phyloP scores from a whole-genome alignment of 805 yeast species.

The Wickerhamiella dianesei region DNA sequence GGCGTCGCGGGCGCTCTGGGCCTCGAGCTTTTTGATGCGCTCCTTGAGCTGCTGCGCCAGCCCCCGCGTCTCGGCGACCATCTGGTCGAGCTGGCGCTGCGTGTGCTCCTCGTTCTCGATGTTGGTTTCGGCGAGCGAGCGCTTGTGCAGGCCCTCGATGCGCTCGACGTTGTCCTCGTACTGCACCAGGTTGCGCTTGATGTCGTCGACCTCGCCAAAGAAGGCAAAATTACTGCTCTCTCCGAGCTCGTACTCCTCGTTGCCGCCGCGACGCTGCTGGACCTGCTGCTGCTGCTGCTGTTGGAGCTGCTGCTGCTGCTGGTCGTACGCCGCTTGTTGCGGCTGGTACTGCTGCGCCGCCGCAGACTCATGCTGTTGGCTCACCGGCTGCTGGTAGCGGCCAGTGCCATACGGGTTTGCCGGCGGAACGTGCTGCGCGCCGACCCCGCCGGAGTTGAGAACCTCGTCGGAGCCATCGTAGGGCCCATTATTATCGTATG shows the following conservation, averaged over 20 bases:
- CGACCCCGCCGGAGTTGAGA: background rate
- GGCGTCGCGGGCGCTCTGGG: conserved; percentile 37
- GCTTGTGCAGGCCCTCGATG: conserved; percentile 56
- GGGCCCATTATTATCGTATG: background rate
- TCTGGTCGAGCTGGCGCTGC: conserved; percentile 62
- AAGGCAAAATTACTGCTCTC: conserved; percentile 39
- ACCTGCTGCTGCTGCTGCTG: conserved; percentile 5
- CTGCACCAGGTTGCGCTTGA: conserved; percentile 56
- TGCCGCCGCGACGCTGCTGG: conserved; percentile 3
- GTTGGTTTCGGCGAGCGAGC: conserved; percentile 58
- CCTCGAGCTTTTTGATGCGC: conserved; percentile 65
- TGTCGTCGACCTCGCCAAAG: conserved; percentile 53
- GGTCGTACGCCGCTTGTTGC: background rate
- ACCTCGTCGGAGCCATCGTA: background rate
- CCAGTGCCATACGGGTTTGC: background rate
- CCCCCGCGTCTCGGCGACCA: conserved; percentile 64
- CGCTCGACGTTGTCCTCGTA: conserved; percentile 57
- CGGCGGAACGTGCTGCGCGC: background rate
- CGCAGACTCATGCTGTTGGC: background rate
- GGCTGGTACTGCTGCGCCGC: conserved; percentile 5
- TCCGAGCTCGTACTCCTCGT: conserved; percentile 16
- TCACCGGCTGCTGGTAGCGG: background rate
- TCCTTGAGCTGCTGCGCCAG: conserved; percentile 62
- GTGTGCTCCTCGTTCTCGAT: conserved; percentile 54
- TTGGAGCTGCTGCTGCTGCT: conserved; percentile 1